Evolutionary conservation across 305 asterid species (phyloP).

Genomic region (Vinca major): DNA sequence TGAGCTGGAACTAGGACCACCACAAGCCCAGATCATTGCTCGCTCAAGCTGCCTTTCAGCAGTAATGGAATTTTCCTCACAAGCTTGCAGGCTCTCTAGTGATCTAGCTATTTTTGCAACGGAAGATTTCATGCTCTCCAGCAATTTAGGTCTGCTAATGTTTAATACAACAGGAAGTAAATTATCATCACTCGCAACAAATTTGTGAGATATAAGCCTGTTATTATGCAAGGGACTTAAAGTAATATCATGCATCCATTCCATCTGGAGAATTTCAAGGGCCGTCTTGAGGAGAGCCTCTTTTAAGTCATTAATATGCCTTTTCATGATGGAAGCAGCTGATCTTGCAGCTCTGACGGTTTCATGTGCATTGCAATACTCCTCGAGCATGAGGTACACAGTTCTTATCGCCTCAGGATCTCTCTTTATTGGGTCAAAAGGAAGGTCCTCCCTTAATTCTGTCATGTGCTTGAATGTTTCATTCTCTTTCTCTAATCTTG

Average conservation of each 20-base stretch:
- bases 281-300: slow-evolving; percentile 68
- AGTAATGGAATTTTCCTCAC: slow-evolving; percentile 67
- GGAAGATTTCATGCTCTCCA: slow-evolving; percentile 65
- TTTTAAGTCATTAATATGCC: slow-evolving; percentile 67
- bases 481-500: slow-evolving; percentile 57
- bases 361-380: slow-evolving; percentile 86
- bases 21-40: slow-evolving; percentile 99
- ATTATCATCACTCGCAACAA: slow-evolving; percentile 48
- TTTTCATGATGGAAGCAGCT: slow-evolving; percentile 75
- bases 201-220: slow-evolving; percentile 52
- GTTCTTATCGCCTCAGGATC: slow-evolving; percentile 39
- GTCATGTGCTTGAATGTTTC: slow-evolving; percentile 46
- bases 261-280: slow-evolving; percentile 81
- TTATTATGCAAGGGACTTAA: slow-evolving; percentile 53
- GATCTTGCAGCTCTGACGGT: slow-evolving; percentile 83
- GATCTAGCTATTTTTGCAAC: slow-evolving; percentile 68
- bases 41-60: slow-evolving; percentile 99
- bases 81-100: slow-evolving; percentile 67
- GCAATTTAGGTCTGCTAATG: slow-evolving; percentile 68
- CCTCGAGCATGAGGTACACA: slow-evolving; percentile 73
- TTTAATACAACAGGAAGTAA: slow-evolving; percentile 54
- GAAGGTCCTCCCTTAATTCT: slow-evolving; percentile 39
- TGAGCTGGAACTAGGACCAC: slow-evolving; percentile 68
- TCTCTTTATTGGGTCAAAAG: slow-evolving; percentile 31
- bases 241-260: slow-evolving; percentile 78